Evolutionary conservation across 805 yeast genomes (phyloP), one percentile per base, ranked within the genome.

Genomic region (Pichia insulana): DNA sequence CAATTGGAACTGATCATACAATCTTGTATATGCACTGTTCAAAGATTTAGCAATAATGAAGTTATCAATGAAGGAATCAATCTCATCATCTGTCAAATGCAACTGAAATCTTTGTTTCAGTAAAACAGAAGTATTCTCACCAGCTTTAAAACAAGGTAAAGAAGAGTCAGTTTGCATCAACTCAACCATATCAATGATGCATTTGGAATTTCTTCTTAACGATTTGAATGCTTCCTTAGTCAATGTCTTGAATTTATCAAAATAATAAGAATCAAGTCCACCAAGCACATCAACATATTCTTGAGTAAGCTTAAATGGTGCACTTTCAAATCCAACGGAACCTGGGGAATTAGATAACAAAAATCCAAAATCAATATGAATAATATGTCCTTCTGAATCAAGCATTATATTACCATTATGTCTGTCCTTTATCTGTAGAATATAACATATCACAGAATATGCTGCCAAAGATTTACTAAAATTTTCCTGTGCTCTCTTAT

Each of bases 331-430:
- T 0, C 97, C 96, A 43, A 92, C 88, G 38, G 95, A 83, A 3
- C 98, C 98, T 0, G 99, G 99, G 0, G 97, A 82, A 57, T 92
- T 90, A 0, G 96, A 86, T 3, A 90, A 68, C 58, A 90, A 63
- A 60, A 87, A 90, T 0, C 98, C 98, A 66, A 92, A 92, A 63
- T 92, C 98, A 52, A 92, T 92, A 61, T 86, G 95, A 36, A 90
- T 79, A 11, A 92, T 83, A 57, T 92, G 98, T 0, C 98, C 98
- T 46, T 90, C 95, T 45, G 82, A 79, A 57, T 92, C 98, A 32
- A 90, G 68, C 98, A 92, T 90, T 45, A 92, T 89, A 60, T 92
- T 92, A 56, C 98, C 98, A 58, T 90, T 90, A 58, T 90, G 98
- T 51, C 98, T 76, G 62, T 92, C 98, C 59, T 92, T 92, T 46